Evolutionary conservation across 169 alveolate genomes (phyloP).

Genomic region (Theileria annulata): DNA sequence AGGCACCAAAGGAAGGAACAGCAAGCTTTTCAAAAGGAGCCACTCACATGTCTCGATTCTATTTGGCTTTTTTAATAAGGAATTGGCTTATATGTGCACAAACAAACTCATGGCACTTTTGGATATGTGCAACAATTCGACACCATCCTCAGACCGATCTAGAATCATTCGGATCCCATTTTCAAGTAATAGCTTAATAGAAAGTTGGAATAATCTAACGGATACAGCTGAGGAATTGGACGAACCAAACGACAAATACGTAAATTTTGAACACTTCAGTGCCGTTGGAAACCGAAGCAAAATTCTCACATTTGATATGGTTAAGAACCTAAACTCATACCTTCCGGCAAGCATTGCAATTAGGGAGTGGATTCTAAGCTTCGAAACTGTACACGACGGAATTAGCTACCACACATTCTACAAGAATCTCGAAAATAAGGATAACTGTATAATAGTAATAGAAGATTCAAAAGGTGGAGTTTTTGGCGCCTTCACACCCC

Average conservation of each 20-base stretch:
- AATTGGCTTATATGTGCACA: slow-evolving; percentile 54
- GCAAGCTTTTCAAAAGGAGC: background rate
- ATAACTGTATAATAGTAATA: slow-evolving; percentile 78
- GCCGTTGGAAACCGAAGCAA: slow-evolving; percentile 12
- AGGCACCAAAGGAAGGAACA: background rate
- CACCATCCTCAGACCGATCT: slow-evolving; percentile 1
- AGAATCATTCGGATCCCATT: slow-evolving; percentile 54
- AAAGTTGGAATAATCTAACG: slow-evolving; percentile 16
- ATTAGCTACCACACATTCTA: slow-evolving; percentile 78
- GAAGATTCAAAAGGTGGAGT: slow-evolving; percentile 80
- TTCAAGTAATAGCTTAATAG: slow-evolving; percentile 41
- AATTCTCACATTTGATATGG: slow-evolving; percentile 67
- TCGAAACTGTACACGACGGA: slow-evolving; percentile 72
- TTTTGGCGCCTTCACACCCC: slow-evolving; percentile 83
- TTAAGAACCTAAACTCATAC: slow-evolving; percentile 61
- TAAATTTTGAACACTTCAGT: background rate
- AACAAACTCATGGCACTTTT: slow-evolving; percentile 46
- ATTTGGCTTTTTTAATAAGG: slow-evolving; percentile 61
- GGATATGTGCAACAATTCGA: slow-evolving; percentile 30
- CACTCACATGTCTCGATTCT: slow-evolving; percentile 25
- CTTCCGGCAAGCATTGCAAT: slow-evolving; percentile 77
- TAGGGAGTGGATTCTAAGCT: slow-evolving; percentile 74
- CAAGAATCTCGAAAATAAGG: slow-evolving; percentile 74
- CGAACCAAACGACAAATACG: background rate
- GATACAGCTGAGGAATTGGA: slow-evolving; percentile 7